Percentiles rank a stretch among this genome's conserved stretches.
Evolutionary conservation across 805 yeast genomes (phyloP).

Genomic region (Suhomyces prunicola): DNA sequence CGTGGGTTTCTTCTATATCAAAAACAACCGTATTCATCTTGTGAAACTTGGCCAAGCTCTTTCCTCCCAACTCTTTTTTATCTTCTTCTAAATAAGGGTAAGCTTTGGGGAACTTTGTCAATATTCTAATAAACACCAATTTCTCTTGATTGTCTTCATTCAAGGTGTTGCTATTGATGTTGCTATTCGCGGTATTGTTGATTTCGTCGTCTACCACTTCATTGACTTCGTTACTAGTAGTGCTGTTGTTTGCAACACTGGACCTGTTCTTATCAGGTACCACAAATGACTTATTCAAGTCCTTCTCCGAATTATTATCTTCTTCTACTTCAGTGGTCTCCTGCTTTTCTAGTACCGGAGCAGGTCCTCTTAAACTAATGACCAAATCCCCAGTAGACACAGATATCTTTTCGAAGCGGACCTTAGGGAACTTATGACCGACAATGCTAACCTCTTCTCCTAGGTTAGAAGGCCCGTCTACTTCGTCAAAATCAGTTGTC

Average conservation of each 20-base stretch:
- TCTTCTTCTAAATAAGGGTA: conserved; percentile 66
- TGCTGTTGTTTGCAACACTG: neutral
- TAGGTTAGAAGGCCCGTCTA: conserved; percentile 52
- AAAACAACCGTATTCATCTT: conserved; percentile 37
- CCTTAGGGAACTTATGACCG: conserved; percentile 84
- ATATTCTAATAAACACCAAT: conserved; percentile 64
- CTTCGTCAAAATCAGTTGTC: conserved; percentile 19
- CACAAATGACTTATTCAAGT: neutral
- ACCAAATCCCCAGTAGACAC: conserved; percentile 81
- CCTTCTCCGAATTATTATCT: neutral
- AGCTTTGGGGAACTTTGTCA: conserved; percentile 62
- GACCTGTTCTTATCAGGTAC: neutral
- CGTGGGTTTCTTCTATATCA: conserved; percentile 76
- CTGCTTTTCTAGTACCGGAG: conserved; percentile 13
- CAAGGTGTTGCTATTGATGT: neutral
- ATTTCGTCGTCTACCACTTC: neutral
- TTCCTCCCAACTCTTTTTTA: conserved; percentile 9
- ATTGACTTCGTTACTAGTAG: neutral
- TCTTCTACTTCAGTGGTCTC: neutral
- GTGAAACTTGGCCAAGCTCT: conserved; percentile 16
- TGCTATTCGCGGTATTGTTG: neutral
- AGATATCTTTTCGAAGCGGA: conserved; percentile 81
- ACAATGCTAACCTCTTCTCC: conserved; percentile 91
- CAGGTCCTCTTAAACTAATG: conserved; percentile 69
- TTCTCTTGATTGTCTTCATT: conserved; percentile 44